These are phyloP conservation scores for Ustilago nuda DNA, from an alignment of 1,284 basidiomycete species.

Conservation along the genomic window DNA sequence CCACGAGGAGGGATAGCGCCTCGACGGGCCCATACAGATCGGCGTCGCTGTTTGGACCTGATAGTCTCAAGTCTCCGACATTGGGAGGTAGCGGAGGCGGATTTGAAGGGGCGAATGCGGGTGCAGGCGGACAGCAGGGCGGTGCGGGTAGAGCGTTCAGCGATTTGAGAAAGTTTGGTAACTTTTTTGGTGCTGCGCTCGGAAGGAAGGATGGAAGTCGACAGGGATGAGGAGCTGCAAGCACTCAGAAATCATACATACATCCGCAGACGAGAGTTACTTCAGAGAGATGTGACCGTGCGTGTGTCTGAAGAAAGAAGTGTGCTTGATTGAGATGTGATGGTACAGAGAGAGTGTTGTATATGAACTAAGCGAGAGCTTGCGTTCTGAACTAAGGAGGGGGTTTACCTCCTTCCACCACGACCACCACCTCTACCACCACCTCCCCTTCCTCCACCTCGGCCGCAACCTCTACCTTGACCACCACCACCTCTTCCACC, in stretches of 20 bases:
- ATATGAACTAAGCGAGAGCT: not conserved
- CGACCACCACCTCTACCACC: conserved; percentile 7
- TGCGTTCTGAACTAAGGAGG: not conserved
- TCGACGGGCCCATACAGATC: conserved; percentile 22
- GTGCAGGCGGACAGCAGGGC: conserved; percentile 17
- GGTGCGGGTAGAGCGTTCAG: conserved; percentile 51
- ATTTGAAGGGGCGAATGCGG: conserved; percentile 18
- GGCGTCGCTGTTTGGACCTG: conserved; percentile 33
- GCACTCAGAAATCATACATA: not conserved
- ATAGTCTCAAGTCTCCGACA: conserved; percentile 16
- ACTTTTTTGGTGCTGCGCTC: conserved; percentile 61
- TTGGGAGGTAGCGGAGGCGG: conserved; percentile 5
- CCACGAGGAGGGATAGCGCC: conserved; percentile 18
- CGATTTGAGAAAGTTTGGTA: conserved; percentile 62
- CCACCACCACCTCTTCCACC: conserved; percentile 9
- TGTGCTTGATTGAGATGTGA: not conserved
- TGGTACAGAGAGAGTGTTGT: not conserved
- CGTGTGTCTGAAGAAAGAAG: not conserved
- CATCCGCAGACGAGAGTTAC: not conserved
- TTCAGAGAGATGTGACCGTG: not conserved
- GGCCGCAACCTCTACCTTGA: conserved; percentile 16
- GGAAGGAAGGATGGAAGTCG: conserved; percentile 47
- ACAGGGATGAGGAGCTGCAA: not conserved
- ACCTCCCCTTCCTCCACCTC: conserved; percentile 21
- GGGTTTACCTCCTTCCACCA: conserved; percentile 24